Percentiles rank a stretch among this genome's conserved stretches.
Evolutionary conservation across 2,329 filamentous ascomycete genomes (phyloP).

Genomic region (Ophiobolus disseminans): DNA sequence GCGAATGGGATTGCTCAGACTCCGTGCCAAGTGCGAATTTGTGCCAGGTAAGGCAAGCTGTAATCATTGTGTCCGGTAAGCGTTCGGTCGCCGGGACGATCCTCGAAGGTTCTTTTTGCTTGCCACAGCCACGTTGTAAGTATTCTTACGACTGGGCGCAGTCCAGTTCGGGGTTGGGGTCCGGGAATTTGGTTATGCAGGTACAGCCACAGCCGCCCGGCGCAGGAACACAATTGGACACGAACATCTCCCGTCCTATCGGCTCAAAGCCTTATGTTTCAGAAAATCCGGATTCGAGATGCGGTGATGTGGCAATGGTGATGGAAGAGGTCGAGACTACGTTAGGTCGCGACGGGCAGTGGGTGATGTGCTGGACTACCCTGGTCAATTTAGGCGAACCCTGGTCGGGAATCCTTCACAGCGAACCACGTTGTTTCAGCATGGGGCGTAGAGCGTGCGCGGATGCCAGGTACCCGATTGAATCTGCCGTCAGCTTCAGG

Average conservation of each 20-base stretch:
- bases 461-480: background rate
- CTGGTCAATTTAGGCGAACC: conserved; percentile 2
- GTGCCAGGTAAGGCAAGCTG: background rate
- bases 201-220: conserved; percentile 6
- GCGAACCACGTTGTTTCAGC: conserved; percentile 10
- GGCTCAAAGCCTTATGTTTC: conserved; percentile 1
- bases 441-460: conserved; percentile 1
- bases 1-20: background rate
- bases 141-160: conserved; percentile 2
- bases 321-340: conserved; percentile 3
- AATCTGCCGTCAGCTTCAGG: too few species aligned
- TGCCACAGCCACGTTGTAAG: conserved; percentile 2
- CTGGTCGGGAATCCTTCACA: conserved; percentile 1
- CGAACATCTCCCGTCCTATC: background rate
- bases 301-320: conserved; percentile 1
- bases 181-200: conserved; percentile 2
- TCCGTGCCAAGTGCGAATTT: background rate
- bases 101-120: conserved; percentile 1
- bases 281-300: conserved; percentile 1
- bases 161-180: background rate
- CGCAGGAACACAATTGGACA: background rate
- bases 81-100: conserved; percentile 4
- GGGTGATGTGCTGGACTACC: conserved; percentile 10
- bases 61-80: background rate
- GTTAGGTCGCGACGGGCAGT: conserved; percentile 1